Conservation (phyloP, 768 basidiomycete genomes). For the Mycena olivaceomarginata region DNA sequence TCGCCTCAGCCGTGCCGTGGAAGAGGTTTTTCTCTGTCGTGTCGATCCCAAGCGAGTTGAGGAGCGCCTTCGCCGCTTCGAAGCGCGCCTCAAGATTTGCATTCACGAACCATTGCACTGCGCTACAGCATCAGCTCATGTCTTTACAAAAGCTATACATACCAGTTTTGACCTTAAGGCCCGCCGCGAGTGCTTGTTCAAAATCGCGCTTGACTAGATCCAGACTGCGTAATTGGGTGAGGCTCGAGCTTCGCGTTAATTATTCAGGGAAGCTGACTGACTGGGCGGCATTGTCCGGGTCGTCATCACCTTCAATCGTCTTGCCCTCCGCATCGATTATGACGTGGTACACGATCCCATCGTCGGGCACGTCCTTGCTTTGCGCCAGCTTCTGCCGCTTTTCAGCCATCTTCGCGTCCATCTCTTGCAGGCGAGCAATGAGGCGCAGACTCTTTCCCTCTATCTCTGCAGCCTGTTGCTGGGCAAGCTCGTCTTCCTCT, state of each 20-base stretch:
- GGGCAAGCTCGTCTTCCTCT: conserved; percentile 26
- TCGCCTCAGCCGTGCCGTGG: conserved; percentile 34
- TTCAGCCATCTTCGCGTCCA: conserved; percentile 32
- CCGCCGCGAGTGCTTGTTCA: conserved; percentile 18
- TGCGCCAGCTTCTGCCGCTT: conserved; percentile 20
- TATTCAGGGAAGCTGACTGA: background rate
- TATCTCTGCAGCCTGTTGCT: conserved; percentile 1
- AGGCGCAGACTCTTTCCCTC: conserved; percentile 20
- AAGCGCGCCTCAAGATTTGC: conserved; percentile 36
- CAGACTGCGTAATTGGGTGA: conserved; percentile 4
- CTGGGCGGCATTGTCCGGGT: conserved; percentile 40
- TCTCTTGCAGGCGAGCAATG: conserved; percentile 28
- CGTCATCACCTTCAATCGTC: conserved; percentile 39
- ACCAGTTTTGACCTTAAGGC: conserved; percentile 35
- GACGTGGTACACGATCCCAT: conserved; percentile 34
- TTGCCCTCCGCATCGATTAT: conserved; percentile 36
- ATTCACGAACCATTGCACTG: conserved; percentile 40
- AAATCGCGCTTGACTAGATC: conserved; percentile 37
- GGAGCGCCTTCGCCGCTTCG: conserved; percentile 31
- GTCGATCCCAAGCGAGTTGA: conserved; percentile 31
- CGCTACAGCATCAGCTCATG: background rate
- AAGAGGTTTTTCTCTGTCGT: conserved; percentile 34
- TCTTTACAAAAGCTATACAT: background rate
- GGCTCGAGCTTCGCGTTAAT: background rate
- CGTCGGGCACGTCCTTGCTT: conserved; percentile 27